Evolutionary conservation across 176 grass and related monocot species (phyloP).

Genomic region (bread wheat (Triticum aestivum)): IWGSC_CS_RefSeq_v2.1 NC_057798.1:705143095-705143594

Average conservation of each 20-base stretch:
- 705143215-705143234: constrained; percentile 91
- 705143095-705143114: constrained; percentile 73
- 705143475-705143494: constrained; percentile 90
- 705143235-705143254: constrained; percentile 75
- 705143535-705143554: constrained; percentile 49
- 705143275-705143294: constrained; percentile 43
- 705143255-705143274: constrained; percentile 76
- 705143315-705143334: constrained; percentile 94
- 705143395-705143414: constrained; percentile 1
- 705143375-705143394: constrained; percentile 41
- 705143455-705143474: constrained; percentile 88
- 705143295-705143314: constrained; percentile 96
- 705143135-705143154: constrained; percentile 87
- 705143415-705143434: constrained; percentile 29
- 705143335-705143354: constrained; percentile 92
- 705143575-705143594: constrained; percentile 88
- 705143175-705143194: constrained; percentile 52
- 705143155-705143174: constrained; percentile 41
- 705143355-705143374: constrained; percentile 33
- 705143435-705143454: constrained; percentile 89
- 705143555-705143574: constrained; percentile 89
- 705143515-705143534: constrained; percentile 84
- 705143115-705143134: constrained; percentile 84
- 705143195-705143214: constrained; percentile 71
- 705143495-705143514: constrained; percentile 94